Conservation (phyloP, 805 yeast species). For the Metschnikowia similis region DNA sequence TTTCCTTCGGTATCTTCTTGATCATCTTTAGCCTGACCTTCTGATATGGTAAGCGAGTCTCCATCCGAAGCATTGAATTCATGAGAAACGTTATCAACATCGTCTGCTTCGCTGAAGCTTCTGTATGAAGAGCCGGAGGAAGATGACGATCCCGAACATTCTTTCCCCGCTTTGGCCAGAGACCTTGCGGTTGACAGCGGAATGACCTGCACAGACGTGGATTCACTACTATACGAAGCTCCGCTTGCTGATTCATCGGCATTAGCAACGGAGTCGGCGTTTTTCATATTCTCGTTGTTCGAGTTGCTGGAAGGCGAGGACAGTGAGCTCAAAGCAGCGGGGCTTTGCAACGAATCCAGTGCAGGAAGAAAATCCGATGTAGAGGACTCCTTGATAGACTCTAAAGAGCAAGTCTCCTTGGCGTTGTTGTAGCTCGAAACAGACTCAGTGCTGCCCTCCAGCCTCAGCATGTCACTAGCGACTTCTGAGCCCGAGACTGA, state of each 20-base stretch:
- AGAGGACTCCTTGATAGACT: conserved; percentile 10
- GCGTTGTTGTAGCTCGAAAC: conserved; percentile 7
- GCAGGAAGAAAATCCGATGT: background rate
- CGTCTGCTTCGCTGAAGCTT: conserved; percentile 2
- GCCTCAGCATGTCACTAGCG: conserved; percentile 7
- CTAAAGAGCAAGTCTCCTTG: conserved; percentile 8
- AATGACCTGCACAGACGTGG: background rate
- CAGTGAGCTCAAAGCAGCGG: background rate
- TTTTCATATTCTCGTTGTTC: background rate
- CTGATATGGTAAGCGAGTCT: background rate
- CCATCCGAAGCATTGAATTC: background rate
- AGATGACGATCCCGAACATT: background rate
- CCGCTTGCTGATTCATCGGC: background rate
- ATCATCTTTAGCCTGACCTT: background rate
- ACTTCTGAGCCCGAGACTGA: conserved; percentile 20
- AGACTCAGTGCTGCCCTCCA: conserved; percentile 9
- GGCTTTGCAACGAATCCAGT: background rate
- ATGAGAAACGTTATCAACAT: background rate
- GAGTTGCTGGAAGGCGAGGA: background rate
- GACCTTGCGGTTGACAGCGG: background rate
- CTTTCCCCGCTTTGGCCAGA: background rate
- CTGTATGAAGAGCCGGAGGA: background rate
- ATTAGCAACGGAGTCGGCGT: background rate
- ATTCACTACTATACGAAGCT: background rate
- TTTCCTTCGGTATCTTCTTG: background rate